These are phyloP conservation scores for Gamarada debralockiae DNA, from an alignment of 495 filamentous ascomycete genomes.

Conservation along the genomic window DNA sequence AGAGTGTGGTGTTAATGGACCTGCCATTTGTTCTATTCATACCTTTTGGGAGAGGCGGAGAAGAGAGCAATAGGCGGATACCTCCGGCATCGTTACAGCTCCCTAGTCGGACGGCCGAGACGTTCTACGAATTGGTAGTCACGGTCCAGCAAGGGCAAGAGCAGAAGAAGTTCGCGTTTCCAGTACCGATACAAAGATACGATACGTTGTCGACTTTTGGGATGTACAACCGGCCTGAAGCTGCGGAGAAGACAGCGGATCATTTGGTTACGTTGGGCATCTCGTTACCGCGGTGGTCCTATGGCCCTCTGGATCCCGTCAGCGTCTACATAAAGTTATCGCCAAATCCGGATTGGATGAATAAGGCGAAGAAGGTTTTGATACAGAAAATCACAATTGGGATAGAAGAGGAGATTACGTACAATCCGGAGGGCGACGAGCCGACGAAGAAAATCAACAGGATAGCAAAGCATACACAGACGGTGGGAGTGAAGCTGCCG, in stretches of 20 bases:
- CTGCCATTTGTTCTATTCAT: constrained; percentile 96
- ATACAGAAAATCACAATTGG: constrained; percentile 90
- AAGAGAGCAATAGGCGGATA: constrained; percentile 82
- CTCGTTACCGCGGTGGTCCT: constrained; percentile 91
- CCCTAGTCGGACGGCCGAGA: constrained; percentile 88
- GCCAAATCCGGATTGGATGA: constrained; percentile 87
- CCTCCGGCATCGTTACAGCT: constrained; percentile 91
- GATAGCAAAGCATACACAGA: constrained; percentile 78
- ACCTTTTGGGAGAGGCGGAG: constrained; percentile 84
- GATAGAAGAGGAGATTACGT: constrained; percentile 96
- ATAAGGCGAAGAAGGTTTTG: constrained; percentile 85
- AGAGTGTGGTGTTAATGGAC: constrained; percentile 94
- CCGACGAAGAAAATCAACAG: constrained; percentile 86
- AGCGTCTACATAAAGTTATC: constrained; percentile 91
- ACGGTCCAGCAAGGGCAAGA: constrained; percentile 88
- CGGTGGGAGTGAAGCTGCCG: constrained; percentile 75
- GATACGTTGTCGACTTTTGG: constrained; percentile 97
- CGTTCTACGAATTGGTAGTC: constrained; percentile 94
- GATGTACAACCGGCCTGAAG: constrained; percentile 97
- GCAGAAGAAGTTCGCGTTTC: constrained; percentile 86
- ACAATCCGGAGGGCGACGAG: constrained; percentile 97
- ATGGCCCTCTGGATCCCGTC: constrained; percentile 91
- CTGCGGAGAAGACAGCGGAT: constrained; percentile 77
- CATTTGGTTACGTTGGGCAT: constrained; percentile 90
- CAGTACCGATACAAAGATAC: constrained; percentile 86